Evolutionary conservation across 768 basidiomycete species (phyloP), one percentile per base, ranked within the genome.

Genomic region (Holtermannia corniformis): DNA sequence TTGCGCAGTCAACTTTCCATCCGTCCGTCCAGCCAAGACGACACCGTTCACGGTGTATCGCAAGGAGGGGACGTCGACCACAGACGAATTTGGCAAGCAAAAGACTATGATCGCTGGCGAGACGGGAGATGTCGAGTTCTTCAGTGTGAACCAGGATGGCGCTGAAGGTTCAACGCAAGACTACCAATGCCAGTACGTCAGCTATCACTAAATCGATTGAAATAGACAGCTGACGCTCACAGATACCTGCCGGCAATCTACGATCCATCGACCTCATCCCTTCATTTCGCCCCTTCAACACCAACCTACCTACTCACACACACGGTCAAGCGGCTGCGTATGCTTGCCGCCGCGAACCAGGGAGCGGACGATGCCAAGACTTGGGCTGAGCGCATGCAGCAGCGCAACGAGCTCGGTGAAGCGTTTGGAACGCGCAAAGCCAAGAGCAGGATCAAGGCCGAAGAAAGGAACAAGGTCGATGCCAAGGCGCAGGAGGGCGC

Each of bases 351-450:
- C 3, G 55, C 49, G 10, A 20, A 32, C 2, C 23, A 49, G 10
- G 32, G 16, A 7, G 37, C 51, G 16, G 50, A 49, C 4, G 20
- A 52, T 21, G 41, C 42, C 12, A 25, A n/a, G 3, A 44, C 54
- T 20, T 27, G 49, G 11, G 45, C 37, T 49, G 58, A 82, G 54
- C 81, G 79, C 52, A 74, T 78, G 40, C 78, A 82, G 47, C 84
- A 83, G 14, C 79, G 83, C 41, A 86, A 80, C 50, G 77, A 80
- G n/a, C 80, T 99, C 1, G 91, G 93, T 26, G 84, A 90, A 70
- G 81, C 86, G 1, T 99, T 99, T 59, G 93, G 93, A 20, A 93
- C 91, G 22, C 87, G 90, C 75, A 97, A 95, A 69, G 88, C 90
- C 43, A 85, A 88, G 71, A 80, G 81, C 10, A 82, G 81, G 24